These are phyloP conservation scores for Boletus eberwhitei DNA, from an alignment of 768 basidiomycete species.

Conservation along the genomic window DNA sequence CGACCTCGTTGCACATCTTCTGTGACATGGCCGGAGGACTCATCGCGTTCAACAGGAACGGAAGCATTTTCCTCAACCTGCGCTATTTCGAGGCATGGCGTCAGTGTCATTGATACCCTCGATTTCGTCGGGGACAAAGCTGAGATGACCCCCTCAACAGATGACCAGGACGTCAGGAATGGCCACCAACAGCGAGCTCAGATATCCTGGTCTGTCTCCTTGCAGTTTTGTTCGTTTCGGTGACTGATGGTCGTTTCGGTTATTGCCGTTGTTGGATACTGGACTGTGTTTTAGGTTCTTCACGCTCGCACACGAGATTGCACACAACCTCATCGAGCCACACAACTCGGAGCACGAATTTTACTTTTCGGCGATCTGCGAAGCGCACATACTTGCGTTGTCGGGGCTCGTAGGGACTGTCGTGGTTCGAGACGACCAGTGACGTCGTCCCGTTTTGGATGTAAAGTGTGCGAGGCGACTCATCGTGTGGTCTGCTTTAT, in stretches of 20 bases:
- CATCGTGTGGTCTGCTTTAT: not conserved
- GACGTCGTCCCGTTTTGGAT: not conserved
- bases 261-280: not conserved
- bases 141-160: conserved; percentile 35
- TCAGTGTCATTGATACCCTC: conserved; percentile 38
- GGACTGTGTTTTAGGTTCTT: conserved; percentile 57
- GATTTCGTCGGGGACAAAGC: too few species aligned
- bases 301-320: conserved; percentile 88
- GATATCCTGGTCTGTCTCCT: conserved; percentile 65
- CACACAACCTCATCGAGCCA: conserved; percentile 82
- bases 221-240: not conserved
- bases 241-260: too few species aligned
- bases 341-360: conserved; percentile 95
- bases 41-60: conserved; percentile 92
- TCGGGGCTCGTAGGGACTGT: conserved; percentile 29
- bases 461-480: too few species aligned
- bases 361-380: conserved; percentile 89
- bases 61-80: conserved; percentile 84
- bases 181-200: conserved; percentile 61
- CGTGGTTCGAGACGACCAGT: not conserved
- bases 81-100: conserved; percentile 87
- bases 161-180: conserved; percentile 61
- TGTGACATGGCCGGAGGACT: conserved; percentile 74
- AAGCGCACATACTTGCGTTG: conserved; percentile 52
- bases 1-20: conserved; percentile 79